phyloP scores from a whole-genome alignment of 257 asterid genomes.

The Penstemon davidsonii region DNA sequence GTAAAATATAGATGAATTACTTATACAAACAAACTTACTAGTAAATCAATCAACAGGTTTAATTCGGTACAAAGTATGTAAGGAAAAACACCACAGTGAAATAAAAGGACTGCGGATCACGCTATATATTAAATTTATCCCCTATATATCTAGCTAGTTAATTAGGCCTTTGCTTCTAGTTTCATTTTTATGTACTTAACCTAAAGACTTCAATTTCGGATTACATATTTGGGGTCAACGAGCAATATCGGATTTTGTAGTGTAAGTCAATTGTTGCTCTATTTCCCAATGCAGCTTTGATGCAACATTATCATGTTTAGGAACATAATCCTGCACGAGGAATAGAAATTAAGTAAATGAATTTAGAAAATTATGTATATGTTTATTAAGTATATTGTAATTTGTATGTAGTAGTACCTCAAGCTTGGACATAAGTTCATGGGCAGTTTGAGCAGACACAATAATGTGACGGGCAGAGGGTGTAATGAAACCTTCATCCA shows the following conservation, averaged over 20 bases:
- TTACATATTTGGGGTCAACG: neutral
- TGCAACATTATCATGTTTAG: neutral
- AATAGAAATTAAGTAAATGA: neutral
- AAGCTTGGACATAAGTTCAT: constrained; percentile 47
- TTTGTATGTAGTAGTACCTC: constrained; percentile 34
- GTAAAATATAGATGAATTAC: too few species aligned
- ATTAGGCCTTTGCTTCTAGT: neutral
- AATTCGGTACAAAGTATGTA: neutral
- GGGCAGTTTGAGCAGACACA: constrained; percentile 50
- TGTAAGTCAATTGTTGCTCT: constrained; percentile 14
- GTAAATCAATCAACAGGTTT: too few species aligned
- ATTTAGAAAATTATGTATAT: too few species aligned
- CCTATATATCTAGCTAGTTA: too few species aligned
- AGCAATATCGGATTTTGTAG: constrained; percentile 12
- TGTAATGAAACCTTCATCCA: constrained; percentile 53
- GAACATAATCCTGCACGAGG: constrained; percentile 4
- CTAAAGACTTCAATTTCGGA: neutral
- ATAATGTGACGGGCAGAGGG: constrained; percentile 51
- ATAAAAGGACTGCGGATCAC: neutral
- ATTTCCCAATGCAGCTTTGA: constrained; percentile 13
- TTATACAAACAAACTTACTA: too few species aligned
- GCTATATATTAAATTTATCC: neutral
- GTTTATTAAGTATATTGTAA: too few species aligned
- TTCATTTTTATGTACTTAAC: neutral
- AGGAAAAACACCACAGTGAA: constrained; percentile 5